Evolutionary conservation across 805 yeast genomes (phyloP).

Genomic region (Candida broadrunensis): DNA sequence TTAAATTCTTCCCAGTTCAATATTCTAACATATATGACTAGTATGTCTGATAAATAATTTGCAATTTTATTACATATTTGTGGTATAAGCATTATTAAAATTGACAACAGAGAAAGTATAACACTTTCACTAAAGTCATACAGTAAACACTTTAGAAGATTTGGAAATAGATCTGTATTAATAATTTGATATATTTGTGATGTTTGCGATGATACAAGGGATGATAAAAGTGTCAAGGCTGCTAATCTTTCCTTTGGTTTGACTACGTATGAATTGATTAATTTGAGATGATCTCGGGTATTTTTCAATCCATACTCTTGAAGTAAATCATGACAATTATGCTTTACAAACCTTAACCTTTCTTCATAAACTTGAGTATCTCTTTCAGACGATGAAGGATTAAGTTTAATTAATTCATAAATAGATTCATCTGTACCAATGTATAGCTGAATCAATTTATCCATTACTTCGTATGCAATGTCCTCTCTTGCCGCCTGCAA

Average conservation of each 20-base stretch:
- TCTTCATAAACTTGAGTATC: conserved; percentile 43
- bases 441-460: conserved; percentile 21
- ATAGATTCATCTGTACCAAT: conserved; percentile 15
- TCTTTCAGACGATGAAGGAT: conserved; percentile 12
- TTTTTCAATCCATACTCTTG: conserved; percentile 39
- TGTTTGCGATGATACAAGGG: conserved; percentile 23
- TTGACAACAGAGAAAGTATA: conserved; percentile 31
- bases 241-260: conserved; percentile 33
- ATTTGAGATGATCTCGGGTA: conserved; percentile 32
- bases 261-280: conserved; percentile 34
- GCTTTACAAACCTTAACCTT: conserved; percentile 44
- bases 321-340: conserved; percentile 41
- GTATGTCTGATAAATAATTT: conserved; percentile 35
- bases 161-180: conserved; percentile 33
- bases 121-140: conserved; percentile 41
- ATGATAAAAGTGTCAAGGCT: conserved; percentile 34
- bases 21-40: conserved; percentile 44
- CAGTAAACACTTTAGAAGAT: conserved; percentile 34
- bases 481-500: conserved; percentile 16
- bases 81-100: conserved; percentile 38
- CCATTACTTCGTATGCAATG: conserved; percentile 20
- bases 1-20: conserved; percentile 19
- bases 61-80: conserved; percentile 36
- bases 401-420: conserved; percentile 15
- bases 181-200: conserved; percentile 26